Evolutionary conservation across 805 yeast species (phyloP).

Genomic region (Tanozyma kutaoensis): DNA sequence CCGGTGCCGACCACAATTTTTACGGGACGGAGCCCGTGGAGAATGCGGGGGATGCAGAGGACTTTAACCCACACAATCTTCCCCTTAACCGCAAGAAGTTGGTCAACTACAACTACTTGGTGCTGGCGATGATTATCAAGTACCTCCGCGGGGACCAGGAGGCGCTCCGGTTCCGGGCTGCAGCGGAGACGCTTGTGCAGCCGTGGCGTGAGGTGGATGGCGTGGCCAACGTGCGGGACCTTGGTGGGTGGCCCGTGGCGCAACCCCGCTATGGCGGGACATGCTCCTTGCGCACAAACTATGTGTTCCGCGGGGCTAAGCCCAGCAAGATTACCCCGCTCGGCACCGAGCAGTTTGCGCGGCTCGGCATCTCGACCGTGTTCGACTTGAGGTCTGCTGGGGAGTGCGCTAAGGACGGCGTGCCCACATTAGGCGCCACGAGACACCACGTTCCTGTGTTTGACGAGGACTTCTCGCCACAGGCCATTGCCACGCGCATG

Average conservation of each 20-base stretch:
- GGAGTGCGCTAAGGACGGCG: constrained; percentile 38
- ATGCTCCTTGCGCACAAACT: constrained; percentile 38
- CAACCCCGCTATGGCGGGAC: constrained; percentile 10
- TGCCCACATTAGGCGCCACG: constrained; percentile 25
- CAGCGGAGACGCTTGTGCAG: constrained; percentile 23
- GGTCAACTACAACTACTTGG: constrained; percentile 48
- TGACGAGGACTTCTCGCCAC: constrained; percentile 48
- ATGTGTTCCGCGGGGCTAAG: constrained; percentile 53
- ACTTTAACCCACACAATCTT: constrained; percentile 19
- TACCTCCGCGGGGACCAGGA: constrained; percentile 38
- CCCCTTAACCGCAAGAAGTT: constrained; percentile 31
- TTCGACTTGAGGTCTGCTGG: constrained; percentile 57
- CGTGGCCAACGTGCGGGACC: constrained; percentile 60
- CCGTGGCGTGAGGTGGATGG: constrained; percentile 59
- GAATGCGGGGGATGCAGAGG: constrained; percentile 17
- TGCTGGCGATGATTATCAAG: constrained; percentile 32
- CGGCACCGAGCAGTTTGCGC: constrained; percentile 30
- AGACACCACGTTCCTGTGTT: constrained; percentile 49
- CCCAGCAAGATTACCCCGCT: constrained; percentile 34
- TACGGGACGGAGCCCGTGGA: constrained; percentile 35
- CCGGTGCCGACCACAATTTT: constrained; percentile 72
- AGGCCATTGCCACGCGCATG: constrained; percentile 43
- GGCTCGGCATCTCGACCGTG: constrained; percentile 36
- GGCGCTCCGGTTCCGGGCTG: constrained; percentile 35
- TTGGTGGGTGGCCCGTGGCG: constrained; percentile 58